Percentiles rank a stretch among this genome's conserved stretches.
Conservation (phyloP, 306 rosid species). For the Benincasa hispida region DNA sequence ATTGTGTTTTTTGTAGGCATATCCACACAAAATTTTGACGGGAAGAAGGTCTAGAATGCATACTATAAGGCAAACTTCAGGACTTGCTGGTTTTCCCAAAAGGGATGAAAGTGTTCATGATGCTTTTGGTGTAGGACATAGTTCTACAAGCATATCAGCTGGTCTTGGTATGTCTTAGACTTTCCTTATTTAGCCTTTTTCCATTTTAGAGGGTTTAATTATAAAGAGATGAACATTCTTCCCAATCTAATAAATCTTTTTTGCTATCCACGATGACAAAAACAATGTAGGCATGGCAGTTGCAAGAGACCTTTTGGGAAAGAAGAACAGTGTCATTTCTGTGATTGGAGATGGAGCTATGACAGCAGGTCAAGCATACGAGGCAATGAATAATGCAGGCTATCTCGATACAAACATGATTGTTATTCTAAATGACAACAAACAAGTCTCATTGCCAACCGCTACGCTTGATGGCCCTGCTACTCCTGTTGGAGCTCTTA, state of each 20-base stretch:
- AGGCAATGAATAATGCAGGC: constrained; percentile 95
- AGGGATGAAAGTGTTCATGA: constrained; percentile 83
- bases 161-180: constrained; percentile 51
- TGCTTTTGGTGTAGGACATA: constrained; percentile 88
- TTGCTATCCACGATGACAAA: neutral
- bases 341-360: constrained; percentile 97
- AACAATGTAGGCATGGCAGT: constrained; percentile 75
- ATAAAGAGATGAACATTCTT: neutral
- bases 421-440: constrained; percentile 77
- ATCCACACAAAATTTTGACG: constrained; percentile 88
- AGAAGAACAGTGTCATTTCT: constrained; percentile 54
- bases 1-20: constrained; percentile 28
- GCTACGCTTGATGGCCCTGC: constrained; percentile 96
- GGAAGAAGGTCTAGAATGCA: constrained; percentile 87
- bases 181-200: neutral
- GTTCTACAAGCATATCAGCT: constrained; percentile 95
- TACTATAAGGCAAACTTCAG: constrained; percentile 80
- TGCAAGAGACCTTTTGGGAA: constrained; percentile 76
- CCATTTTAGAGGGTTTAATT: neutral
- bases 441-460: constrained; percentile 91
- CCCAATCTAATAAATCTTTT: neutral
- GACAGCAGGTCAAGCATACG: constrained; percentile 97
- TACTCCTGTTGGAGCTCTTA: constrained; percentile 81
- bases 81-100: constrained; percentile 87
- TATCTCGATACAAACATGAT: constrained; percentile 70